Base-by-base conservation (phyloP, 2,329 filamentous ascomycete genomes). In the Pseudocercospora eumusae region DNA sequence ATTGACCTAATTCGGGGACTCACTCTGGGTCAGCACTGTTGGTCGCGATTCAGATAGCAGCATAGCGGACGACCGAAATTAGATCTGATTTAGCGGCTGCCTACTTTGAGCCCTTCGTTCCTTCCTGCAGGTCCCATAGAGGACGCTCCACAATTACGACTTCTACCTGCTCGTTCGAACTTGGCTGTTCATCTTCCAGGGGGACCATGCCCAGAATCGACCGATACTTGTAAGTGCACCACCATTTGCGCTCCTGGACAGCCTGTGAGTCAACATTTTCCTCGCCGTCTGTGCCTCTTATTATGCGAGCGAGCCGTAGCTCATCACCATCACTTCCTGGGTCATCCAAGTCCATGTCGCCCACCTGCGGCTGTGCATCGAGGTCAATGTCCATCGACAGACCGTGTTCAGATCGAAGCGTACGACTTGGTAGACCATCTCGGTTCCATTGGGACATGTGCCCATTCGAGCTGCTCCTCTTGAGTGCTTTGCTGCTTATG, bases 201-300 rank as follows among this genome's bases (percentile, higher is more conserved):
- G 84, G 82, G 20, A 86, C 82, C 49, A 89, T 83, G 4, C 93
- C 95, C 64, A 99, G 81, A 69, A 99, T 92, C n/a, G 93, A 91
- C 62, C 93, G 85, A 77, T 98, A 99, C 77, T 96, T 96, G 82
- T 90, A 92, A 4, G 93, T 96, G 74, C 88, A 86, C 91, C 92
- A 98, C 79, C 81, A 84, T 6, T 68, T 69, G 56, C 74, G 70
- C 59, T 68, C 56, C 62, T 60, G 49, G 44, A 45, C 45, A 4
- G 27, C 50, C 27, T 50, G 50, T 40, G 69, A 63, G 70, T 69
- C 61, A 59, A 70, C n/a, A 8, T 28, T n/a, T 28, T 57, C 31
- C 11, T 63, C 62, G 25, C 59, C 55, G 36, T 62, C 64, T 53
- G 61, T 58, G 52, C 57, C 63, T 58, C n/a, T 57, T 50, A 59